Base-by-base conservation (phyloP, 371 early-diverging fungal genomes). In the Circinella umbellata region DNA sequence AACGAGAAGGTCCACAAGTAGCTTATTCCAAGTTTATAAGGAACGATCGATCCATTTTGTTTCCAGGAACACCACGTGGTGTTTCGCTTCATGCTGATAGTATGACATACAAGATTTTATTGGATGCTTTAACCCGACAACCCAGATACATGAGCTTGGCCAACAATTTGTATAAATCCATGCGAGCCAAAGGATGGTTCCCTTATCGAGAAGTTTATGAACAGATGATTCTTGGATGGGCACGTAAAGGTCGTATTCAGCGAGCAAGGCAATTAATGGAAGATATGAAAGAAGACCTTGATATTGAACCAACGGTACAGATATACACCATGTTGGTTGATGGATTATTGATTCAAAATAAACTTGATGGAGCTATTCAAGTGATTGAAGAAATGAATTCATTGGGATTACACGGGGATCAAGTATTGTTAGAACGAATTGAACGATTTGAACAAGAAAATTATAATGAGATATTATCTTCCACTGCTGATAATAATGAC, bases 321-420 rank as follows among this genome's bases (percentile, higher is more conserved):
- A 67, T 74, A 10, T 82, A 73, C 69, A 76, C 76, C 66, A 74
- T 74, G 57, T 48, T 82, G 27, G 65, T 76, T 1, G 73, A 78
- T 49, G 77, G 76, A 4, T 67, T 79, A 11, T 39, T 77, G n/a
- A 10, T 36, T 9, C n/a, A 53, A 35, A 60, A 66, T 47, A 70
- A 73, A 37, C 55, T 62, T 18, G 70, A 71, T 20, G 27, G 63
- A 18, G 80, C 73, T 9, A 69, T 64, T 61, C 46, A 73, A 53
- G 61, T 80, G 10, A 63, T 77, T n/a, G 63, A 38, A 9, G 65
- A 70, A 36, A 61, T 67, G 61, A 15, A 64, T 9, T n/a, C 36
- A 17, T 34, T 37, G 36, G 65, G 65, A 13, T 8, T 64, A 17
- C 5, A 53, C 1, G 15, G 35, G 48, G 65, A 64, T 38, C 38